Evolutionary conservation across 2,329 filamentous ascomycete species (phyloP).

Genomic region (Fusarium sp.): DNA sequence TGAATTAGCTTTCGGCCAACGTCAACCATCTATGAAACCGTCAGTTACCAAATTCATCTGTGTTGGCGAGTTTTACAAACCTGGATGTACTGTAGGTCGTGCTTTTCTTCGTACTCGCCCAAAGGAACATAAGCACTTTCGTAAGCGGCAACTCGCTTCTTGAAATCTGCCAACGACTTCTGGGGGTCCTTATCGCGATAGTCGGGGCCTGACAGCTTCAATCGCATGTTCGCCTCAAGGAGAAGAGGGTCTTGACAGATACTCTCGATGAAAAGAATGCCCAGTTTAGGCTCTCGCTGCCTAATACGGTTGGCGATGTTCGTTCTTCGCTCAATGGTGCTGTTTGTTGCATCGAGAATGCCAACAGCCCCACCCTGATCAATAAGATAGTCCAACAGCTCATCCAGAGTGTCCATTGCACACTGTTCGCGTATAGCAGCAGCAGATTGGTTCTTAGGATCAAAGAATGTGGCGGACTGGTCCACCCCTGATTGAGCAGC

Average conservation of each 20-base stretch:
- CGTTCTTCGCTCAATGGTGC: slow-evolving; percentile 87
- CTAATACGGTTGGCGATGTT: slow-evolving; percentile 87
- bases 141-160: slow-evolving; percentile 90
- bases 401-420: slow-evolving; percentile 91
- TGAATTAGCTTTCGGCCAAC: slow-evolving; percentile 95
- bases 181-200: slow-evolving; percentile 94
- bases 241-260: slow-evolving; percentile 88
- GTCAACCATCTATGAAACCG: slow-evolving; percentile 81
- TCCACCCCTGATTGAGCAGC: slow-evolving; percentile 70
- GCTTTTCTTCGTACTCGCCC: slow-evolving; percentile 89
- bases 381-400: slow-evolving; percentile 90
- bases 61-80: slow-evolving; percentile 52
- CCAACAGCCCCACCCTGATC: slow-evolving; percentile 87
- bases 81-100: slow-evolving; percentile 94
- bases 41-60: slow-evolving; percentile 44
- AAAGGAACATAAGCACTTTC: slow-evolving; percentile 94
- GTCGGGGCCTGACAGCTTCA: slow-evolving; percentile 95
- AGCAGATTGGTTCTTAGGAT: slow-evolving; percentile 87
- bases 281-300: slow-evolving; percentile 84
- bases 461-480: slow-evolving; percentile 93
- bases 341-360: slow-evolving; percentile 97
- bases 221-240: slow-evolving; percentile 94
- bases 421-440: slow-evolving; percentile 90
- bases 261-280: slow-evolving; percentile 95
- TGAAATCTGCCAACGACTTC: slow-evolving; percentile 90